These are phyloP conservation scores for Diaporthe destruens DNA, from an alignment of 2,329 filamentous ascomycete species.

Conservation along the genomic window DNA sequence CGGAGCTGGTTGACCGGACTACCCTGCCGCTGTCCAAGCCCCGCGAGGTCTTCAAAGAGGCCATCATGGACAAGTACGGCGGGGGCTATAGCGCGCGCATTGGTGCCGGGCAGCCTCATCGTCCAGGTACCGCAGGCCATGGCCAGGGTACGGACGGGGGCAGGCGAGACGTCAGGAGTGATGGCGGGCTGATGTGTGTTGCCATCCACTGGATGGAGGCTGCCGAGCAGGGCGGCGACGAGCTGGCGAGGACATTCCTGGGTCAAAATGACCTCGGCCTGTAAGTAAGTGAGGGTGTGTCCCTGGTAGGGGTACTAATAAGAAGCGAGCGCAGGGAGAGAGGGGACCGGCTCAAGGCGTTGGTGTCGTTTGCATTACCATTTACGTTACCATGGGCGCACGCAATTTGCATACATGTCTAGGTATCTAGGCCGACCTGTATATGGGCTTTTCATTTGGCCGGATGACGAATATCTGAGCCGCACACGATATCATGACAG, in stretches of 20 bases:
- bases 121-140: conserved; percentile 41
- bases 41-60: conserved; percentile 89
- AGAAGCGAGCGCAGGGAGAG: background rate
- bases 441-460: background rate
- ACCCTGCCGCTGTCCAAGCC: conserved; percentile 87
- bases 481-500: conserved; percentile 23
- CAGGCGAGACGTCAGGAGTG: conserved; percentile 69
- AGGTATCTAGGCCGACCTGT: background rate
- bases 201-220: conserved; percentile 98
- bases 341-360: background rate
- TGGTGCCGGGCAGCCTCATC: conserved; percentile 41
- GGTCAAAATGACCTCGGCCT: conserved; percentile 63
- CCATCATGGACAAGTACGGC: conserved; percentile 80
- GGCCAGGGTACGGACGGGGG: conserved; percentile 46
- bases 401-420: conserved; percentile 10
- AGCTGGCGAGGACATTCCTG: conserved; percentile 84
- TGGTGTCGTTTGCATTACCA: background rate
- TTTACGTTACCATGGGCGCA: conserved; percentile 7
- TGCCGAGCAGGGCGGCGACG: conserved; percentile 87
- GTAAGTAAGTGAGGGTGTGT: conserved; percentile 9
- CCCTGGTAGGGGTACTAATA: background rate
- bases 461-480: conserved; percentile 1
- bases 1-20: conserved; percentile 83
- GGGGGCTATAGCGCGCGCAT: conserved; percentile 50
- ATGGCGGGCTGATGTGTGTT: conserved; percentile 91